Conservation (phyloP, 2,329 filamentous ascomycete species). For the Hymenoscyphus linearis region DNA sequence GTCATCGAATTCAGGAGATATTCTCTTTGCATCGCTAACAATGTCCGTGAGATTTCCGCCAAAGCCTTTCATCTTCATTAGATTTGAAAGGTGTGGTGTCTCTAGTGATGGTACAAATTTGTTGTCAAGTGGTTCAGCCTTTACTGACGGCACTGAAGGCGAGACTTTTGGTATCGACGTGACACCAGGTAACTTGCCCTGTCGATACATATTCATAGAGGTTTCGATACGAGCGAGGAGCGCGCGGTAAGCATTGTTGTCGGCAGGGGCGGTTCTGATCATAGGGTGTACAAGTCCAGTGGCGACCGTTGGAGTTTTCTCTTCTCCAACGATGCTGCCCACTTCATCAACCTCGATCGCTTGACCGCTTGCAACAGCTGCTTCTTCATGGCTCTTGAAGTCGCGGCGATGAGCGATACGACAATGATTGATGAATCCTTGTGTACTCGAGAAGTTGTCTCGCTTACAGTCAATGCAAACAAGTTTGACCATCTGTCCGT, state of each 20-base stretch:
- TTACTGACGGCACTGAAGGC: slow-evolving; percentile 18
- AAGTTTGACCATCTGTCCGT: slow-evolving; percentile 82
- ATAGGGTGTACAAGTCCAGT: slow-evolving; percentile 57
- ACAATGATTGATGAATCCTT: slow-evolving; percentile 99
- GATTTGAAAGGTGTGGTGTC: slow-evolving; percentile 61
- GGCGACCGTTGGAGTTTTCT: slow-evolving; percentile 30
- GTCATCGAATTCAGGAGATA: slow-evolving; percentile 44
- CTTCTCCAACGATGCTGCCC: slow-evolving; percentile 42
- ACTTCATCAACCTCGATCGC: slow-evolving; percentile 66
- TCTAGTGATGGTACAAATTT: slow-evolving; percentile 49
- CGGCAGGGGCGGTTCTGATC: slow-evolving; percentile 50
- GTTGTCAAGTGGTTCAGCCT: slow-evolving; percentile 23
- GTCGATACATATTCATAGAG: slow-evolving; percentile 46
- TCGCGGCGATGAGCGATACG: slow-evolving; percentile 90
- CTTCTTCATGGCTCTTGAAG: slow-evolving; percentile 94
- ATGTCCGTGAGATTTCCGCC: slow-evolving; percentile 55
- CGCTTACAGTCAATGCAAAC: slow-evolving; percentile 85
- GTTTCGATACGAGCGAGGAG: slow-evolving; percentile 49
- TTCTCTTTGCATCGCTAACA: slow-evolving; percentile 55
- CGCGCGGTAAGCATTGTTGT: slow-evolving; percentile 46
- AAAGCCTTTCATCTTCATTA: slow-evolving; percentile 59
- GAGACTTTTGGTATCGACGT: slow-evolving; percentile 38
- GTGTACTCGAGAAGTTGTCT: slow-evolving; percentile 90
- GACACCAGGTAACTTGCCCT: slow-evolving; percentile 47
- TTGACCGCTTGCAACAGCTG: slow-evolving; percentile 81